Conservation (phyloP, 306 rosid genomes). For the Acacia melanoxylon region DNA sequence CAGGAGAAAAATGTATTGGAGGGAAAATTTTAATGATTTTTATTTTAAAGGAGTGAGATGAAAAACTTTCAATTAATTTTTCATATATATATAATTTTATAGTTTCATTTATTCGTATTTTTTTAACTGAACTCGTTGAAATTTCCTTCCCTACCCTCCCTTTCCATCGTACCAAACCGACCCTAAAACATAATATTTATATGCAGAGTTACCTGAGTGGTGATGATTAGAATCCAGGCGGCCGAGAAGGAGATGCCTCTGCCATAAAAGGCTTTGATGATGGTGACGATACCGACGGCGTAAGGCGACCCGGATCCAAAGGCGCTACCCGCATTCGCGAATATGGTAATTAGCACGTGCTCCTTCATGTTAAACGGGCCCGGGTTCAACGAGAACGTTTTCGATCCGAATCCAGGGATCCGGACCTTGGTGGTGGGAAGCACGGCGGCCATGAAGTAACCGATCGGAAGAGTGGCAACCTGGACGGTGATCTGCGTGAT, state of each 20-base stretch:
- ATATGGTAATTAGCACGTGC: constrained; percentile 76
- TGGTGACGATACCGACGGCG: constrained; percentile 58
- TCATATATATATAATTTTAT: too few relatives aligned
- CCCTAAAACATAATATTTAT: not conserved
- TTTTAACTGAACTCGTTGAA: too few relatives aligned
- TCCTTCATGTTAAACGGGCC: constrained; percentile 89
- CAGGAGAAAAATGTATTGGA: too few relatives aligned
- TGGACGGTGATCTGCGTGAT: constrained; percentile 65
- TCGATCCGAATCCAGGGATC: constrained; percentile 49
- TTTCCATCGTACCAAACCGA: too few relatives aligned
- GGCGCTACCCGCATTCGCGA: constrained; percentile 75
- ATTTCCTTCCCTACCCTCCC: too few relatives aligned
- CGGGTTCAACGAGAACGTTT: constrained; percentile 47
- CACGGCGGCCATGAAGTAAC: constrained; percentile 64
- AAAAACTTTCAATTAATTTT: too few relatives aligned
- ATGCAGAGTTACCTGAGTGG: constrained; percentile 47
- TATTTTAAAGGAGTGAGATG: too few relatives aligned
- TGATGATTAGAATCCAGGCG: constrained; percentile 67
- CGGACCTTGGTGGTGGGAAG: constrained; percentile 47
- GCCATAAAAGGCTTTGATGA: constrained; percentile 63
- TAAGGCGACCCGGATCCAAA: constrained; percentile 74
- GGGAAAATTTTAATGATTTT: too few relatives aligned
- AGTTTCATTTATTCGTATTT: too few relatives aligned
- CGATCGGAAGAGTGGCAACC: constrained; percentile 67
- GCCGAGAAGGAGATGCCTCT: constrained; percentile 55